Evolutionary conservation across 2,329 filamentous ascomycete genomes (phyloP).

Genomic region (Neofusicoccum cordaticola): DNA sequence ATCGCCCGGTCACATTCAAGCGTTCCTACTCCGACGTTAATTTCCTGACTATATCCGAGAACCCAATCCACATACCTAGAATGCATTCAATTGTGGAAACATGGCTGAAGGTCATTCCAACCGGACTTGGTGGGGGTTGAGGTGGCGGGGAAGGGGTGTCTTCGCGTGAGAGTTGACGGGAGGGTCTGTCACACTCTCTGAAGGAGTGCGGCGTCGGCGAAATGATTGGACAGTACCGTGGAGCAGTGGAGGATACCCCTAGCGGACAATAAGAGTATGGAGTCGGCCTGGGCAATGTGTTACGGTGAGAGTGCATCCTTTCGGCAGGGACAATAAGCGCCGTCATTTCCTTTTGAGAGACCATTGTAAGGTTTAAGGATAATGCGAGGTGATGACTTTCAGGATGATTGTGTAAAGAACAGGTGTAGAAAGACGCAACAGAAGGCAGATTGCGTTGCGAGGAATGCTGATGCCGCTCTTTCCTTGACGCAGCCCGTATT

Average conservation of each 20-base stretch:
- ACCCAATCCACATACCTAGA: too few relatives aligned
- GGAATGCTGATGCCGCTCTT: neutral
- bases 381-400: too few relatives aligned
- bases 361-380: neutral
- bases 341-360: too few relatives aligned
- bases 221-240: neutral
- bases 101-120: neutral
- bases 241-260: too few relatives aligned
- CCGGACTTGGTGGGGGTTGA: constrained; percentile 39
- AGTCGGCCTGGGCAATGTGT: too few relatives aligned
- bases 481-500: neutral
- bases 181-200: neutral
- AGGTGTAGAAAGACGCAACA: neutral
- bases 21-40: too few relatives aligned
- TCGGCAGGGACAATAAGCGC: too few relatives aligned
- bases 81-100: neutral
- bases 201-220: neutral
- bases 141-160: constrained; percentile 41
- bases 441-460: neutral
- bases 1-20: too few relatives aligned
- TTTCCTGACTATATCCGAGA: too few relatives aligned
- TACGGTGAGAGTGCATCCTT: too few relatives aligned
- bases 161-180: constrained; percentile 29
- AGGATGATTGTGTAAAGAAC: neutral
- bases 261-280: too few relatives aligned